Conservation (phyloP, 2,329 filamentous ascomycete genomes). For the Neurospora crassa region DNA sequence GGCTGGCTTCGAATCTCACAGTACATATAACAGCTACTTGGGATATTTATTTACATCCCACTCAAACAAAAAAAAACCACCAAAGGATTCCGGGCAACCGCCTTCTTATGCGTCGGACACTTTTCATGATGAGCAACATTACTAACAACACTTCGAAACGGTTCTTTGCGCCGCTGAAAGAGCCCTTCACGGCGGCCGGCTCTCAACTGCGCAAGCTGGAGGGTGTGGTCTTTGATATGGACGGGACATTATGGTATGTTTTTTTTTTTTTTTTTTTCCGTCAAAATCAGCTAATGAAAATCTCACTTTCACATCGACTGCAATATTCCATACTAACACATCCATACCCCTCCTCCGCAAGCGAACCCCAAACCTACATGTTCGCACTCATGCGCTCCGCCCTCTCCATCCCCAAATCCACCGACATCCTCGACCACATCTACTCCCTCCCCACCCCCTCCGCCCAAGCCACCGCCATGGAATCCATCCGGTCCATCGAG, state of each 20-base stretch:
- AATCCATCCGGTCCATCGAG: conserved; percentile 71
- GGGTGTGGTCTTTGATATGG: conserved; percentile 80
- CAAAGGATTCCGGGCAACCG: not conserved
- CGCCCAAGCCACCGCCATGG: conserved; percentile 54
- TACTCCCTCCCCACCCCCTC: conserved; percentile 56
- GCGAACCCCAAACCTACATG: conserved; percentile 92
- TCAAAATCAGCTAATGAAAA: too few relatives aligned
- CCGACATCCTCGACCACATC: conserved; percentile 86
- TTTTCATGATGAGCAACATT: not conserved
- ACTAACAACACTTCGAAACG: conserved; percentile 19
- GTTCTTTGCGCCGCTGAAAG: conserved; percentile 48
- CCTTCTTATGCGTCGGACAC: not conserved
- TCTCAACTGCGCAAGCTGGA: conserved; percentile 36
- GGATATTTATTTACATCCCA: not conserved
- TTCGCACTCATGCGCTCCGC: conserved; percentile 75
- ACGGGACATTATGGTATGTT: conserved; percentile 78
- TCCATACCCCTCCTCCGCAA: too few relatives aligned
- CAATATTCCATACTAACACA: too few relatives aligned
- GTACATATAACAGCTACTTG: not conserved
- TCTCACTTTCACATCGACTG: too few relatives aligned
- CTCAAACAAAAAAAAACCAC: not conserved
- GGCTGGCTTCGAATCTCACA: not conserved
- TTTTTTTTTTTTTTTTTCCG: too few relatives aligned
- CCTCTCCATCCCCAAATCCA: conserved; percentile 59
- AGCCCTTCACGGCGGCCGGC: conserved; percentile 21